These are phyloP conservation scores for Phytophthora pseudosyringae DNA, from an alignment of 352 stramenopile species.

Conservation along the genomic window DNA sequence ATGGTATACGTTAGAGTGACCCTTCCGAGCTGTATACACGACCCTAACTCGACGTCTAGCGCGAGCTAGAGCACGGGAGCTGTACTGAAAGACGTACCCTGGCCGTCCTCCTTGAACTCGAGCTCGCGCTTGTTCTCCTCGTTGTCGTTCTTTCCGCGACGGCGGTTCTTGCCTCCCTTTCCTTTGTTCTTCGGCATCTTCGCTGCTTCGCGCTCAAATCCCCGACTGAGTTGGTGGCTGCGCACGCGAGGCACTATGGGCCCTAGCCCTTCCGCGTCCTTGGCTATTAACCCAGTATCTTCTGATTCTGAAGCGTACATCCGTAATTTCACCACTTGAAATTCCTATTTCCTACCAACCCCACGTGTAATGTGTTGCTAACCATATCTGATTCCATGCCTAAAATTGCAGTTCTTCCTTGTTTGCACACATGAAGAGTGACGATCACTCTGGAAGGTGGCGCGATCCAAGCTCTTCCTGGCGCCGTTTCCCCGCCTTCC, in stretches of 20 bases:
- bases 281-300: background rate
- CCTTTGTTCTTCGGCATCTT: constrained; percentile 92
- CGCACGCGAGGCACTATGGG: constrained; percentile 19
- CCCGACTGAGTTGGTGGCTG: constrained; percentile 30
- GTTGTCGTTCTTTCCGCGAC: constrained; percentile 98
- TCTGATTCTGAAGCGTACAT: too few species aligned
- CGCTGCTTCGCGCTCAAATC: constrained; percentile 30
- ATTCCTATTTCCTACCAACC: too few species aligned
- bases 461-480: background rate
- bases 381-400: background rate
- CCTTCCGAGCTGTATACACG: constrained; percentile 12
- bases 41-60: constrained; percentile 6
- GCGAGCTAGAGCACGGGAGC: background rate
- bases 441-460: constrained; percentile 7
- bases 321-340: too few species aligned
- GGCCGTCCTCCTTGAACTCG: constrained; percentile 99
- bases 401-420: background rate
- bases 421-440: background rate
- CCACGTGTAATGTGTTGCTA: too few species aligned
- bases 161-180: constrained; percentile 98
- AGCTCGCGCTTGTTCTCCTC: constrained; percentile 99
- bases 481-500: background rate
- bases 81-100: constrained; percentile 70
- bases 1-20: constrained; percentile 11
- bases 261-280: too few species aligned